Conservation (phyloP, 2,329 filamentous ascomycete genomes). For the Colletotrichum tamarilloi region DNA sequence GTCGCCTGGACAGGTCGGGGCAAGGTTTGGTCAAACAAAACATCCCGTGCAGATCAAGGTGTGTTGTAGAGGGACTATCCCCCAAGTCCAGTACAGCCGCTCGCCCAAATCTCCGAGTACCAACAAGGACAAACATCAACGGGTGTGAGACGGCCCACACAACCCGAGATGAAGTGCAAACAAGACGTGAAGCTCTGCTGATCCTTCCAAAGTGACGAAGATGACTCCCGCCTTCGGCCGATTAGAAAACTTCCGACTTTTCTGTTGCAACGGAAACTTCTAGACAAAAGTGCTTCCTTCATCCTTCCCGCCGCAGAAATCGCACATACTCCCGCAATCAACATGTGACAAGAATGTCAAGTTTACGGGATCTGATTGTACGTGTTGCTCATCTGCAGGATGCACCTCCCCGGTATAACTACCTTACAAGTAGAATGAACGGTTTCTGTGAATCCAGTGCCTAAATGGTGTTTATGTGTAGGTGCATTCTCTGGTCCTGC, state of each 20-base stretch:
- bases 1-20: not conserved
- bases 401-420: not conserved
- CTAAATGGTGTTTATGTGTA: too few species aligned
- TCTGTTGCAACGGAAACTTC: too few species aligned
- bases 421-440: not conserved
- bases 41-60: not conserved
- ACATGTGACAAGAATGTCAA: not conserved
- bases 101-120: slow-evolving; percentile 11
- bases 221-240: not conserved
- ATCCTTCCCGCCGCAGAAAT: not conserved
- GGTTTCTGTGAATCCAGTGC: not conserved
- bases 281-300: not conserved
- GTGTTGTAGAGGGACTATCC: not conserved
- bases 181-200: not conserved
- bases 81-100: not conserved
- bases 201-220: not conserved
- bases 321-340: not conserved
- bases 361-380: slow-evolving; percentile 11
- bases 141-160: slow-evolving; percentile 15
- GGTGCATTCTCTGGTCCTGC: not conserved
- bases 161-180: slow-evolving; percentile 2
- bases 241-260: not conserved
- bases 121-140: slow-evolving; percentile 13
- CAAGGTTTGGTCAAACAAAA: slow-evolving; percentile 15
- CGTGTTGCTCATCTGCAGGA: not conserved